Base-by-base conservation (phyloP, 306 rosid species). In the Casuarina equisetifolia region DNA sequence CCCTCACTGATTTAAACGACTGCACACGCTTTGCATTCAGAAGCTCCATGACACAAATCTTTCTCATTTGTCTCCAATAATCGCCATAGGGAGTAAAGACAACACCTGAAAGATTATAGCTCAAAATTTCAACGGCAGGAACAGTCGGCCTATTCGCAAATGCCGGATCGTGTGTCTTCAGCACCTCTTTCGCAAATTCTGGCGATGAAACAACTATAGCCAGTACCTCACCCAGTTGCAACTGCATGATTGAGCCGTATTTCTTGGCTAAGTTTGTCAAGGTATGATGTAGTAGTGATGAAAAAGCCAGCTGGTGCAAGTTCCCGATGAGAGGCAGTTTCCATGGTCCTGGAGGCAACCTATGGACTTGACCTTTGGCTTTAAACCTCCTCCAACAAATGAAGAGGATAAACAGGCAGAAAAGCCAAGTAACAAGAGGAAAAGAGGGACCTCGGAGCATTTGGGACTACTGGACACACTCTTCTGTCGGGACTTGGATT, bases 31-130 rank as follows among this genome's bases (percentile, higher is more conserved):
- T 45, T 2, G 53, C 0, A 6, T 45, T 25, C 16, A 63, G 74
- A 38, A 76, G 55, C 45, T 77, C 49, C 3, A 16, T 17, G 48
- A 72, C 50, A 12, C 62, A 51, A 36, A 72, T 52, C 11, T 38
- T 72, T 16, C 64, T 15, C 35, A 81, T n/a, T 25, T 63, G 62
- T 45, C 63, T 70, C 84, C 78, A 76, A 6, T 62, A 64, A 42
- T 76, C 74, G 9, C 78, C 82, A 6, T 77, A 77, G 44, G 78
- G 82, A n/a, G 75, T 6, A 13, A 55, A 77, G 38, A n/a, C 4
- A 16, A 82, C 11, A 17, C 70, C 20, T 32, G 20, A 66, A 42
- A 16, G 10, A 11, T 45, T 48, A 13, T 63, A 63, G 4, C 68
- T 9, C 2, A 53, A 0, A 3, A 53, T 3, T 6, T 73, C 69